Percentiles rank a stretch among this genome's conserved stretches.
phyloP scores from a whole-genome alignment of 2,329 filamentous ascomycete genomes.

The Aspergillus pseudotamarii region DNA sequence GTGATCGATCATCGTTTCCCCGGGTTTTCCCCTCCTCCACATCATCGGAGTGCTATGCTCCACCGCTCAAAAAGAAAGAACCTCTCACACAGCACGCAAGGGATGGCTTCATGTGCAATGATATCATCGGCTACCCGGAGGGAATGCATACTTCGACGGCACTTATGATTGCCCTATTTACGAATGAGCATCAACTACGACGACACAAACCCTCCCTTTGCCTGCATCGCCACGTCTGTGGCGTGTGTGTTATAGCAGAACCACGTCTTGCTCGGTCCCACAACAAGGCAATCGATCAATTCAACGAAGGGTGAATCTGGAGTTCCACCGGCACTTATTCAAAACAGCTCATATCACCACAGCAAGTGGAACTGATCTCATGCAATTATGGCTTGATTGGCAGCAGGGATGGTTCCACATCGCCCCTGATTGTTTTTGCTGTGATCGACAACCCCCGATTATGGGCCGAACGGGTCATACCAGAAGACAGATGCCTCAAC shows the following conservation, averaged over 20 bases:
- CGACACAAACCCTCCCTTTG: background rate
- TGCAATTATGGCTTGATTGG: background rate
- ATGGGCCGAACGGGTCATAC: background rate
- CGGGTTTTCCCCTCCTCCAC: background rate
- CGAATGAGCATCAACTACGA: background rate
- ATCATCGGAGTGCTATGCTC: background rate
- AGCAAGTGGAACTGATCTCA: background rate
- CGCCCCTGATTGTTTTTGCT: background rate
- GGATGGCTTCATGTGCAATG: conserved; percentile 17
- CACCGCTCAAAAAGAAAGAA: background rate
- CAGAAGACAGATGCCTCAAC: no score
- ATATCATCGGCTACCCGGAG: conserved; percentile 9
- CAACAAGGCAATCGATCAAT: background rate
- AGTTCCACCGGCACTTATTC: background rate
- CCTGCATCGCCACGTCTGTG: background rate
- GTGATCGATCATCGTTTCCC: background rate
- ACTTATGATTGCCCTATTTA: background rate
- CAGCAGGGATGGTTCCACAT: background rate
- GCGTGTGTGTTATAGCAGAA: background rate
- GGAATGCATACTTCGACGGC: background rate
- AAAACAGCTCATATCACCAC: background rate
- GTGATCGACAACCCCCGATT: background rate
- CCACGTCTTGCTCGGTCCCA: background rate
- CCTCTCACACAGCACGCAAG: conserved; percentile 5
- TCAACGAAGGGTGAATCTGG: background rate